Percentiles rank a stretch among this genome's conserved stretches.
These are phyloP conservation scores for Fusarium sp. DNA, from an alignment of 2,329 filamentous ascomycete genomes.

Conservation along the genomic window DNA sequence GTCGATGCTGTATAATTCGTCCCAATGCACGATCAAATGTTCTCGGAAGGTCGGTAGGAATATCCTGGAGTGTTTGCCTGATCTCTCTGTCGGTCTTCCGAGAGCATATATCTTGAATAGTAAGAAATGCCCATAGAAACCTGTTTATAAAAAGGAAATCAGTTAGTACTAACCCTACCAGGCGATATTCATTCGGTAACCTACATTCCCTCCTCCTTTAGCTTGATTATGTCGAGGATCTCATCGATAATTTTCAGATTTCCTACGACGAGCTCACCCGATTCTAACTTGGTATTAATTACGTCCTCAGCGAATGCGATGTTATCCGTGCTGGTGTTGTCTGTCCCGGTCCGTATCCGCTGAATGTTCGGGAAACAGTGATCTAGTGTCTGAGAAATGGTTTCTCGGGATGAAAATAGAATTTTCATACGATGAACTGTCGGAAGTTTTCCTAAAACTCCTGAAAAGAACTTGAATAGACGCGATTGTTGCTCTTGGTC, in stretches of 20 bases:
- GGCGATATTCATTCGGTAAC: not conserved
- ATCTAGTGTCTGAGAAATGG: not conserved
- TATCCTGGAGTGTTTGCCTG: not conserved
- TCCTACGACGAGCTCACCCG: rapidly evolving
- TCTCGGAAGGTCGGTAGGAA: constrained; percentile 18
- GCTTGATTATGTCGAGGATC: not conserved
- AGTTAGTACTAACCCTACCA: not conserved
- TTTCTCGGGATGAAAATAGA: not conserved
- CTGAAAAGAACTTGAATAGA: not conserved
- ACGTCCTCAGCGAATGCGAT: not conserved
- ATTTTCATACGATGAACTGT: not conserved
- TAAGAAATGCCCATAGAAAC: constrained; percentile 35
- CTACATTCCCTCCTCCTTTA: constrained; percentile 9
- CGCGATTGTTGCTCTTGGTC: not conserved
- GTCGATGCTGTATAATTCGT: not conserved
- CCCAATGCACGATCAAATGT: constrained; percentile 28
- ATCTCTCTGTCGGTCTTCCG: constrained; percentile 17
- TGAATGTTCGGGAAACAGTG: not conserved
- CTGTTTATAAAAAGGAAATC: not conserved
- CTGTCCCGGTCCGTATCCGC: not conserved
- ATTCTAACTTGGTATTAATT: not conserved
- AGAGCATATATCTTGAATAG: constrained; percentile 31
- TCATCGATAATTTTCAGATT: rapidly evolving
- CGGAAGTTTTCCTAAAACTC: rapidly evolving
- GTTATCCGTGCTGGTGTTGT: not conserved